These are phyloP conservation scores for Apiospora kogelbergensis DNA, from an alignment of 2,329 filamentous ascomycete species.

Conservation along the genomic window DNA sequence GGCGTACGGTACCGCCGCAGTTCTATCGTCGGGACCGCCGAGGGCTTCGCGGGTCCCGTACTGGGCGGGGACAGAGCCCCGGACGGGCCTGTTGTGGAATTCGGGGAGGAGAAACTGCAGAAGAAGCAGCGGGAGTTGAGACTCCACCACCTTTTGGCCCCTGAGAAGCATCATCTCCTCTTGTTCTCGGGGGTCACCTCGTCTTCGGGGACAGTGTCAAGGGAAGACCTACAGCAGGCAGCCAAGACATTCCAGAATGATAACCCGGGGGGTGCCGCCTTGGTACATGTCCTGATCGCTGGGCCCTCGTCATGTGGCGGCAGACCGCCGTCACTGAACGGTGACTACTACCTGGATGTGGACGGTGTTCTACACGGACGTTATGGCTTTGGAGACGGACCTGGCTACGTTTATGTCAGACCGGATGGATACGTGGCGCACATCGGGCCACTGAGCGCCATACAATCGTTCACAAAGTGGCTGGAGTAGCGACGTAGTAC, in stretches of 20 bases:
- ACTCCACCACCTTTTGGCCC: constrained; percentile 23
- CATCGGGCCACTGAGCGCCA: constrained; percentile 22
- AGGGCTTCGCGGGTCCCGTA: constrained; percentile 33
- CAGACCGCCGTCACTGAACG: background rate
- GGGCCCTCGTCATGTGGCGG: constrained; percentile 9
- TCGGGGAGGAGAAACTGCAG: constrained; percentile 15
- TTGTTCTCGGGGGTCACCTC: constrained; percentile 26
- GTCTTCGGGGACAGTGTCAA: constrained; percentile 11
- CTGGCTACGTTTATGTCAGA: constrained; percentile 27
- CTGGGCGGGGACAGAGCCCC: constrained; percentile 48
- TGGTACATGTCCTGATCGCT: constrained; percentile 20
- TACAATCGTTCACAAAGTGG: constrained; percentile 19
- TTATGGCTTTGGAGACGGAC: constrained; percentile 22
- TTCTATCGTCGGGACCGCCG: constrained; percentile 33
- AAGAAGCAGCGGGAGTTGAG: constrained; percentile 19
- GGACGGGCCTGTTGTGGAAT: constrained; percentile 32
- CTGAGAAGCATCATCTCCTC: constrained; percentile 24
- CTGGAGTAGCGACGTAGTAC: background rate
- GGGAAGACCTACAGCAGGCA: constrained; percentile 20
- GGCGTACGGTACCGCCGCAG: constrained; percentile 42
- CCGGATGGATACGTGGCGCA: constrained; percentile 30
- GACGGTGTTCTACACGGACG: constrained; percentile 22
- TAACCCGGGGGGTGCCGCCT: constrained; percentile 15
- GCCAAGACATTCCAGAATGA: constrained; percentile 18
- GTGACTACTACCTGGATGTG: constrained; percentile 20